Evolutionary conservation across 139 green algal species (phyloP), one percentile per base, ranked within the genome.

Genomic region (Spirogloea muscicola): DNA sequence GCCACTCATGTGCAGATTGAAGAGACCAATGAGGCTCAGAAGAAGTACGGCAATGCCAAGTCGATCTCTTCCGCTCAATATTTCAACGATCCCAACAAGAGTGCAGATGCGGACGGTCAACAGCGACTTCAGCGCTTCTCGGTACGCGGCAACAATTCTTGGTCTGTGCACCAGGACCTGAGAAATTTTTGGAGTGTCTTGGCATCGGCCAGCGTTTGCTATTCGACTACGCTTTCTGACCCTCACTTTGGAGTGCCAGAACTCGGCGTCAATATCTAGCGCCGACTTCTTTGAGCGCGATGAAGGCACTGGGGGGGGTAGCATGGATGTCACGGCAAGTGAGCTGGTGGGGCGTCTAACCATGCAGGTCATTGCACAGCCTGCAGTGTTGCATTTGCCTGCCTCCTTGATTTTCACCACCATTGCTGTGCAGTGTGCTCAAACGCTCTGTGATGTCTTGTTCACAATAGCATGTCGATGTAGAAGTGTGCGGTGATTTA

Each of bases 31-130:
- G 66, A 82, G 6, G 88, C 90, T 48, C 89, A 90, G 48, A 77
- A 89, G 49, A 87, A 90, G 49, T 96, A 95, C 76, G 85, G 79
- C 37, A 89, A 88, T 34, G 92, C 92, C 69, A 97, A 97, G 87
- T 87, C 89, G 49, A 96, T 97, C 49, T 95, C 89, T 27, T 79
- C 66, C 38, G 37, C 42, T 27, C 74, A 82, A 68, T 78, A 62
- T 34, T 82, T 82, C 57, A 68, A 38, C 2, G 25, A 81, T 25
- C 31, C 79, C 3, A 77, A 82, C 44, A 80, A 77, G 52, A 52
- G 25, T 10, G 18, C 48, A 27, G 25, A 72, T 33, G 10, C 40
- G 31, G 70, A 82, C 39, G 49, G 39, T 13, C 40, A 82, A 57
- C 31, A 41, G 38, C 40, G 74, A 62, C 29, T 82, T 27, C 66